Conservation (phyloP, 257 asterid species). For the Scutellaria minor region DNA sequence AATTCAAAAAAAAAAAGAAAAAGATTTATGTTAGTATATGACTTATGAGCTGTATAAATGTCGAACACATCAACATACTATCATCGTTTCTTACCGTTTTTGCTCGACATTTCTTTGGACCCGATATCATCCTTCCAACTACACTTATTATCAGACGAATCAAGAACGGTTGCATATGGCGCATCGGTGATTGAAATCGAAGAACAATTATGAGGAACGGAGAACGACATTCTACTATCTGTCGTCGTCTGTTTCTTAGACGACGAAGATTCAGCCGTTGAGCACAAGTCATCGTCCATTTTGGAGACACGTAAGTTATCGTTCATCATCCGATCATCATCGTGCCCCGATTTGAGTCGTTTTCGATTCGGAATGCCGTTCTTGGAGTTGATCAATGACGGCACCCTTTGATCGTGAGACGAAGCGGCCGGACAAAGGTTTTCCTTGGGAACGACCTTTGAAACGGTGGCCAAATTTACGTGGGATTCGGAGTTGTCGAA, state of each 20-base stretch:
- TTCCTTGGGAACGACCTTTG: slow-evolving; percentile 44
- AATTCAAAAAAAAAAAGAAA: background rate
- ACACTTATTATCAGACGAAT: slow-evolving; percentile 41
- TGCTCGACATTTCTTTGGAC: slow-evolving; percentile 50
- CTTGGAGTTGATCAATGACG: slow-evolving; percentile 54
- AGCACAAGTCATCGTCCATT: slow-evolving; percentile 65
- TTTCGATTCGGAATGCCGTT: slow-evolving; percentile 45
- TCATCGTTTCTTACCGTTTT: slow-evolving; percentile 42
- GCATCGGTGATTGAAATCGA: slow-evolving; percentile 37
- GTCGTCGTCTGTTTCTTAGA: slow-evolving; percentile 52
- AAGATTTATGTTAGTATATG: background rate
- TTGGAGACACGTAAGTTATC: slow-evolving; percentile 40
- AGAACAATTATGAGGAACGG: slow-evolving; percentile 59
- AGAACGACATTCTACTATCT: slow-evolving; percentile 44
- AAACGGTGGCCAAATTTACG: slow-evolving; percentile 29
- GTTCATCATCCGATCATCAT: slow-evolving; percentile 31
- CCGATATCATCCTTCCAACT: slow-evolving; percentile 47
- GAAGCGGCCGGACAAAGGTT: slow-evolving; percentile 58
- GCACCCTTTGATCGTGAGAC: slow-evolving; percentile 82
- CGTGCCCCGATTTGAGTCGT: slow-evolving; percentile 48
- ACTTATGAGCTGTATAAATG: too few species aligned
- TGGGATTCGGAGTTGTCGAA: slow-evolving; percentile 60
- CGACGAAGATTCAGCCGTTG: slow-evolving; percentile 87
- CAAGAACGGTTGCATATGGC: slow-evolving; percentile 36
- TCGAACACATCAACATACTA: background rate